Percentiles rank a stretch among this genome's conserved stretches.
These are phyloP conservation scores for Colletotrichum trifolii DNA, from an alignment of 2,329 filamentous ascomycete species.

Conservation along the genomic window DNA sequence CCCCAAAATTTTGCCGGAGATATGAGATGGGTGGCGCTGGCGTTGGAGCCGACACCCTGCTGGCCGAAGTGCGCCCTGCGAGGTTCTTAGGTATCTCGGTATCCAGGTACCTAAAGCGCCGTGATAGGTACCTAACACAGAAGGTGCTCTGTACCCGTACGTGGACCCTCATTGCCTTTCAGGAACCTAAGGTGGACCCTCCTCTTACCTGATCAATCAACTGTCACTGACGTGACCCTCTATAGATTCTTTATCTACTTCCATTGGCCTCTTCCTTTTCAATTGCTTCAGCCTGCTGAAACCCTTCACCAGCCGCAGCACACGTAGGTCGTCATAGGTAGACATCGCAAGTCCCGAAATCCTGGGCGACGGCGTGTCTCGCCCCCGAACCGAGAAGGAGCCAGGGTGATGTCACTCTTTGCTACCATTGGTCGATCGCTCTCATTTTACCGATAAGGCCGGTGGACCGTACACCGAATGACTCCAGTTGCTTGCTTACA, in stretches of 20 bases:
- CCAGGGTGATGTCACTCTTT: constrained; percentile 21
- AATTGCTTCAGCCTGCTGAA: too few relatives aligned
- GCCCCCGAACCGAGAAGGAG: not conserved
- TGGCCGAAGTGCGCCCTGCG: constrained; percentile 19
- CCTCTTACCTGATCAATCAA: too few relatives aligned
- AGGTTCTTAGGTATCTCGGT: too few relatives aligned
- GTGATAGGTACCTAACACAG: too few relatives aligned
- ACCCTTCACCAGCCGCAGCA: too few relatives aligned
- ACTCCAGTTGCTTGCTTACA: constrained; percentile 35
- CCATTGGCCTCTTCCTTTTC: too few relatives aligned
- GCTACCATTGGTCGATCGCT: constrained; percentile 1
- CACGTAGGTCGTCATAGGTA: not conserved
- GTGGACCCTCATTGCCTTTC: too few relatives aligned
- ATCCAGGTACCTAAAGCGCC: too few relatives aligned
- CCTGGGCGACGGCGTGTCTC: not conserved
- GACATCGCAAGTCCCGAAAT: not conserved
- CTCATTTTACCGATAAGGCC: constrained; percentile 32
- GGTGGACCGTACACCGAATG: constrained; percentile 30
- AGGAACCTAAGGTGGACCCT: too few relatives aligned
- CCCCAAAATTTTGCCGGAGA: constrained; percentile 37
- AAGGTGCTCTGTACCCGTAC: too few relatives aligned
- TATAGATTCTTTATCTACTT: too few relatives aligned
- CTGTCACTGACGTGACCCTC: too few relatives aligned
- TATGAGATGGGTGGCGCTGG: constrained; percentile 36
- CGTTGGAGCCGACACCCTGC: constrained; percentile 5